Conservation (phyloP, 2,329 filamentous ascomycete genomes). For the Nemania diffusa region DNA sequence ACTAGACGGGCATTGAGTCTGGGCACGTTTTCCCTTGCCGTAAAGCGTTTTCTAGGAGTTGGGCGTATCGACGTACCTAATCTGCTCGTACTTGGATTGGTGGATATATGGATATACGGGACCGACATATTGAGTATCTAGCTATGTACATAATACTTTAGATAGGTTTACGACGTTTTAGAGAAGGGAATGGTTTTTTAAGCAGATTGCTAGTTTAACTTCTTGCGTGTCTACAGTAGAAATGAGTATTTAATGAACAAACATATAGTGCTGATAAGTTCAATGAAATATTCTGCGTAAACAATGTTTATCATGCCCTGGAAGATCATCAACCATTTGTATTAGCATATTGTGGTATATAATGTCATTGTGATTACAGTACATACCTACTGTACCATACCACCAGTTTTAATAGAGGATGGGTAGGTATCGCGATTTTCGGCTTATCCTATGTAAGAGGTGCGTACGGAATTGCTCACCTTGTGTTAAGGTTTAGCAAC, state of each 20-base stretch:
- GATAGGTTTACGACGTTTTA: background rate
- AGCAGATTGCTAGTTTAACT: background rate
- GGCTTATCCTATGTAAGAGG: background rate
- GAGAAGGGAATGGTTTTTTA: background rate
- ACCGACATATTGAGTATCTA: background rate
- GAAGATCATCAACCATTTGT: background rate
- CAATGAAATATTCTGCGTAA: background rate
- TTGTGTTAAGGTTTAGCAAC: background rate
- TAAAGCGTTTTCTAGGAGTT: background rate
- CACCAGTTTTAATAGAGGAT: background rate
- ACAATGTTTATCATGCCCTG: background rate
- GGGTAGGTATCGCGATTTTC: background rate
- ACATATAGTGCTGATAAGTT: background rate
- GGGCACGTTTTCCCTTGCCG: background rate
- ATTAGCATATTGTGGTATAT: background rate
- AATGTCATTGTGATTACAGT: background rate
- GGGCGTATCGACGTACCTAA: background rate
- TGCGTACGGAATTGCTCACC: background rate
- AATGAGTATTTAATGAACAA: background rate
- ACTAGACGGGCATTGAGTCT: background rate
- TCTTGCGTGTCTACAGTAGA: background rate
- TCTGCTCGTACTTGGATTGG: background rate
- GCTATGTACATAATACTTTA: background rate
- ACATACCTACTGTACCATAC: background rate
- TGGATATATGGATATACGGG: background rate